Percentiles rank a stretch among this genome's conserved stretches.
phyloP scores from a whole-genome alignment of 2,329 filamentous ascomycete species.

The Macrophomina pseudophaseolina region DNA sequence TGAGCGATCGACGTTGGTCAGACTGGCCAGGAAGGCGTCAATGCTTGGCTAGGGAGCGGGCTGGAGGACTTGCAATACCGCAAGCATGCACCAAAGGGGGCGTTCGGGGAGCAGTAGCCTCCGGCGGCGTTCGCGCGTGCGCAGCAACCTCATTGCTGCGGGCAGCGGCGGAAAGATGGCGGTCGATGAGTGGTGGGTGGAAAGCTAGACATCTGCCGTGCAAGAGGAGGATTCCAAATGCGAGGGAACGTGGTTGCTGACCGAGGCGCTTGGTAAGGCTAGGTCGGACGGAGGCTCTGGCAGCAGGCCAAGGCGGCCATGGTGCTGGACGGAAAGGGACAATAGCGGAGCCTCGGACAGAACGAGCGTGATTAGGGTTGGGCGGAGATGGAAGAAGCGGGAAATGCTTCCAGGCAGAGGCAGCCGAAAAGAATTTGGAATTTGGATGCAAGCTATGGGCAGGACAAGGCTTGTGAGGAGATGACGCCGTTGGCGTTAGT shows the following conservation, averaged over 20 bases:
- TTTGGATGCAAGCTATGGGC: slow-evolving; percentile 6
- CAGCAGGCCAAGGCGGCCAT: not conserved
- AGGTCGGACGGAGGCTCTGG: not conserved
- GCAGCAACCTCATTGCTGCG: too few relatives aligned
- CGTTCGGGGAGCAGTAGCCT: not conserved
- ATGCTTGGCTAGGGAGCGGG: not conserved
- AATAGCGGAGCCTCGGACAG: not conserved
- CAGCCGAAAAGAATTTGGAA: slow-evolving; percentile 6
- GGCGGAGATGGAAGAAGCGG: not conserved
- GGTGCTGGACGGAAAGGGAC: not conserved
- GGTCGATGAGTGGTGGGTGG: not conserved
- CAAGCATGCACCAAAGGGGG: not conserved
- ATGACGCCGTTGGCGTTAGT: not conserved
- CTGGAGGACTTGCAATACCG: not conserved
- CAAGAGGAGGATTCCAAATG: not conserved
- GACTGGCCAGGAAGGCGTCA: not conserved
- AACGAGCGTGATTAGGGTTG: not conserved
- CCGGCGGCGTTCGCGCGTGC: not conserved
- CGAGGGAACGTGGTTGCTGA: not conserved
- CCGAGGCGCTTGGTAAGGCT: not conserved
- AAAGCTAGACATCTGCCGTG: not conserved
- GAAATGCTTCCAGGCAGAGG: not conserved
- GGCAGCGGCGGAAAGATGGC: not conserved
- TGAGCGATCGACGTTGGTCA: not conserved
- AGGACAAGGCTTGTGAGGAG: not conserved